Evolutionary conservation across 169 alveolate species (phyloP).

Genomic region (Neospora caninum): DNA sequence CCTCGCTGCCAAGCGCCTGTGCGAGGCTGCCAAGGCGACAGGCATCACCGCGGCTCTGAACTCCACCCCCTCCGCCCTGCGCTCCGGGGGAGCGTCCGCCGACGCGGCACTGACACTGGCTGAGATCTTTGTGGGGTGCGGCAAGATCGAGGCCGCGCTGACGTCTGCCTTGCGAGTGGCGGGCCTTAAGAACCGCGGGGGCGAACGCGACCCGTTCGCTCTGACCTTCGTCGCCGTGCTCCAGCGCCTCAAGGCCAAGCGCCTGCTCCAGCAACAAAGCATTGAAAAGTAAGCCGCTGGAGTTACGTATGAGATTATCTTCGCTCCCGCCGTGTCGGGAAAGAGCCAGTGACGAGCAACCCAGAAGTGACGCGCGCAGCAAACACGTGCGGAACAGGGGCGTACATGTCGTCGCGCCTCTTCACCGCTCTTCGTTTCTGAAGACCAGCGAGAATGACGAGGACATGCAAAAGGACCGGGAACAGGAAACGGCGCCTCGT

Average conservation of each 20-base stretch:
- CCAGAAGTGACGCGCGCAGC: too few relatives aligned
- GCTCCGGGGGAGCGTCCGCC: not conserved
- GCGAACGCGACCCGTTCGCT: constrained; percentile 33
- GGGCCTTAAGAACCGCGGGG: not conserved
- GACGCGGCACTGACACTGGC: constrained; percentile 15
- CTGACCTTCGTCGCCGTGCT: constrained; percentile 26
- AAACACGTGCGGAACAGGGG: too few relatives aligned
- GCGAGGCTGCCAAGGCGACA: constrained; percentile 32
- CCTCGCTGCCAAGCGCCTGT: constrained; percentile 35
- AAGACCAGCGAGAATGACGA: too few relatives aligned
- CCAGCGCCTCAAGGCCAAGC: constrained; percentile 27
- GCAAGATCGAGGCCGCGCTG: constrained; percentile 36
- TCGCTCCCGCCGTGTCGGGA: too few relatives aligned
- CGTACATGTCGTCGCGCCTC: too few relatives aligned
- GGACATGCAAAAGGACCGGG: too few relatives aligned
- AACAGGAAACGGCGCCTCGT: too few relatives aligned
- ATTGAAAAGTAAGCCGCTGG: constrained; percentile 27
- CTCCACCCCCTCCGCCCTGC: not conserved
- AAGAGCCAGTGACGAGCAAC: too few relatives aligned
- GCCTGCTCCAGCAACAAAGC: constrained; percentile 43
- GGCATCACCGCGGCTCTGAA: not conserved
- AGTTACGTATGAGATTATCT: too few relatives aligned
- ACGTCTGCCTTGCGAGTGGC: constrained; percentile 11
- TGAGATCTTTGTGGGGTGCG: not conserved
- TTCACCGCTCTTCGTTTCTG: too few relatives aligned